Conservation (phyloP, 257 asterid species). For the Plectranthus barbatus region DNA sequence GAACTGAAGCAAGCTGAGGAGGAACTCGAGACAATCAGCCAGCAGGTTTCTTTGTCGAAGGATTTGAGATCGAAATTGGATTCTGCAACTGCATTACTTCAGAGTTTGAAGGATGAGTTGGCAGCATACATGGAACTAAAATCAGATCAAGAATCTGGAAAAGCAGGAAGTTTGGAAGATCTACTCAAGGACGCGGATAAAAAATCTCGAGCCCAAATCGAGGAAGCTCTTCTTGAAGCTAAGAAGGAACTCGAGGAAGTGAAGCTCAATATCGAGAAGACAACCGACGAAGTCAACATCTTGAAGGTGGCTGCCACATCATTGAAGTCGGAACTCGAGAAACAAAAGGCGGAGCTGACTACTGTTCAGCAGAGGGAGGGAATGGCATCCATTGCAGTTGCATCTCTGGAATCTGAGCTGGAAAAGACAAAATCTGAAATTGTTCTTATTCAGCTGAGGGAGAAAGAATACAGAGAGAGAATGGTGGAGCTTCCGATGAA, state of each 20-base stretch:
- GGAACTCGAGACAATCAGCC: conserved; percentile 36
- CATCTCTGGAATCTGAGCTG: conserved; percentile 81
- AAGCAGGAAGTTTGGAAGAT: too few species aligned
- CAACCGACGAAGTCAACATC: neutral
- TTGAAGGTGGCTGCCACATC: conserved; percentile 68
- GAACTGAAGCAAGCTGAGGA: conserved; percentile 25
- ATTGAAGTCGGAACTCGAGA: conserved; percentile 56
- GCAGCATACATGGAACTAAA: conserved; percentile 74
- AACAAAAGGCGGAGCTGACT: conserved; percentile 50
- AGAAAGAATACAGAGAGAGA: conserved; percentile 66
- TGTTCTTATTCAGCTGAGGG: conserved; percentile 41
- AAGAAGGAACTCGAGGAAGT: conserved; percentile 75
- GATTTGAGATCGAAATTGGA: conserved; percentile 62
- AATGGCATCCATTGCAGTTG: conserved; percentile 69
- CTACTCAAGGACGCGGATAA: conserved; percentile 15
- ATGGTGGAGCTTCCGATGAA: conserved; percentile 63
- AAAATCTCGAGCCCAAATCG: conserved; percentile 44
- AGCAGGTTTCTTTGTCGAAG: conserved; percentile 40
- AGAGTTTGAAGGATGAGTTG: conserved; percentile 62
- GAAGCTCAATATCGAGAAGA: conserved; percentile 11
- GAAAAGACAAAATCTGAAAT: conserved; percentile 53
- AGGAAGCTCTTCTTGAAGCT: conserved; percentile 42
- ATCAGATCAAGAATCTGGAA: neutral
- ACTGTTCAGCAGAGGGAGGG: conserved; percentile 69
- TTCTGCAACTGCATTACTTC: conserved; percentile 45